A percentile compares a stretch with the other conserved stretches of the same genome.
These are phyloP conservation scores for Anethum foeniculum DNA, from an alignment of 140 eudicot genomes.

Conservation along the genomic window DNA sequence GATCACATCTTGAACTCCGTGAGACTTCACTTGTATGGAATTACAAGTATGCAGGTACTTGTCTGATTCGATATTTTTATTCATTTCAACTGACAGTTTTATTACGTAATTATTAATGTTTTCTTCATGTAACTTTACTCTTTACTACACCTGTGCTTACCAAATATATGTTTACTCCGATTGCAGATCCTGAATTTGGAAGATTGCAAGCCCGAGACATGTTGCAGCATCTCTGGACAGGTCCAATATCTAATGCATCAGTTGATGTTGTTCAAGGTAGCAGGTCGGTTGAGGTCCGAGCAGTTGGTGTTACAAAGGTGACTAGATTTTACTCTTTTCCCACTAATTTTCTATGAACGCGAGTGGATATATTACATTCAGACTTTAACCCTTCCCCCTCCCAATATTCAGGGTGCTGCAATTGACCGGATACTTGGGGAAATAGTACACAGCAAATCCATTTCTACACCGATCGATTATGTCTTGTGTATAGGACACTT, in stretches of 20 bases:
- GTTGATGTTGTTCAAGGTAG: slow-evolving; percentile 74
- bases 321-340: slow-evolving; percentile 4
- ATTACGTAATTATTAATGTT: neutral
- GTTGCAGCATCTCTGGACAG: slow-evolving; percentile 75
- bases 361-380: neutral
- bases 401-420: slow-evolving; percentile 42
- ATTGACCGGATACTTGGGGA: slow-evolving; percentile 66
- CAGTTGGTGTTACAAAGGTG: slow-evolving; percentile 76
- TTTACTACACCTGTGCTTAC: neutral
- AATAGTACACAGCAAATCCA: slow-evolving; percentile 45
- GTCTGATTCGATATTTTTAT: slow-evolving; percentile 16
- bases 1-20: slow-evolving; percentile 78
- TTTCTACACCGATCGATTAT: slow-evolving; percentile 61
- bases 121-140: neutral
- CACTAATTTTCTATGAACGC: neutral
- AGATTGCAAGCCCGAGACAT: slow-evolving; percentile 66
- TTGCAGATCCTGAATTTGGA: slow-evolving; percentile 53
- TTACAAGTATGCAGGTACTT: slow-evolving; percentile 86
- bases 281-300: slow-evolving; percentile 63
- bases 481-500: slow-evolving; percentile 59
- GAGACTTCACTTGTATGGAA: slow-evolving; percentile 94
- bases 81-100: neutral
- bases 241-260: slow-evolving; percentile 54
- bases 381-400: neutral
- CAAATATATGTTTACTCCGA: slow-evolving; percentile 19